Evolutionary conservation across 2,329 filamentous ascomycete species (phyloP), one percentile per base, ranked within the genome.

Genomic region (Colletotrichum sidae): DNA sequence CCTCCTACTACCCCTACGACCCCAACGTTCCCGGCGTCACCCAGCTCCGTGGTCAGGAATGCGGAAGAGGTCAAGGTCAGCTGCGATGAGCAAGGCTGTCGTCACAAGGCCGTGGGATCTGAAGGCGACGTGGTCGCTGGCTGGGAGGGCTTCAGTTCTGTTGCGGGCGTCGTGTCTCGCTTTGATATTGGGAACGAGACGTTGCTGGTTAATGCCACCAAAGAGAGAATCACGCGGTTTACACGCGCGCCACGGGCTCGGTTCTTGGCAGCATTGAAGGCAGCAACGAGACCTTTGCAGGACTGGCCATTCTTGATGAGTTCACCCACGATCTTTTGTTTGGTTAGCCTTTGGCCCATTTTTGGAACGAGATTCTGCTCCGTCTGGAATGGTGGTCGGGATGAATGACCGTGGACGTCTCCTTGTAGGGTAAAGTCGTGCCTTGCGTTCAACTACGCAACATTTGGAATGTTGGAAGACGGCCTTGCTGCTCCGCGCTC

Each of bases 1-100:
- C 55, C 7, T 15, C 55, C 7, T 45, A 57, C 34, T 57, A 57
- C 38, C 55, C 55, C 8, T 57, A 35, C 35, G 55, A 41, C 35
- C 35, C 50, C 0, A 57, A 50, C 55, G 44, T 39, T 41, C 39
- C 52, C 46, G 55, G 45, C 10, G 55, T 35, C 38, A 57, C 33
- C 15, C 44, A 57, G 38, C 15, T 80, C 77, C 54, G 71, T 78
- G 3, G 70, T 76, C 2, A 69, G 69, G 33, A 65, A 78, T 59
- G 72, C 73, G 2, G 45, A 70, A 15, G 63, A 75, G 10, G 47
- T 78, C 0, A 44, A 70, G 4, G 69, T 74, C 0, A 67, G 69
- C 9, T 80, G 78, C 25, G 71, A 44, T 4, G 34, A 37, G 8
- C 69, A 68, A 71, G 25, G 45, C 15, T 6, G 55, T 66, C 49